These are phyloP conservation scores for Aspergillus eucalypticola DNA, from an alignment of 2,329 filamentous ascomycete species.

Conservation along the genomic window DNA sequence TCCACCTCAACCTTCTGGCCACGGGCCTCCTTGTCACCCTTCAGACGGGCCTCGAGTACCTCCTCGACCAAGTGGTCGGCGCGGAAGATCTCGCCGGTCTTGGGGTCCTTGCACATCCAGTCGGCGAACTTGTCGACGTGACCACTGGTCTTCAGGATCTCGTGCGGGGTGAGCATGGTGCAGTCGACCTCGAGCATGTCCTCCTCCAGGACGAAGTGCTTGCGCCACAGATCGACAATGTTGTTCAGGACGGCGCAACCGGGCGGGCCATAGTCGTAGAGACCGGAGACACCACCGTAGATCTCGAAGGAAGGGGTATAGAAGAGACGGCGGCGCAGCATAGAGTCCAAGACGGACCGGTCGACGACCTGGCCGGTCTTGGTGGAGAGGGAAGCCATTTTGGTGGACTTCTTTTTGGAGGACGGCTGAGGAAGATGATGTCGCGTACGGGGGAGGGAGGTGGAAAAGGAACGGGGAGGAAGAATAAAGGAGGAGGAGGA, in stretches of 20 bases:
- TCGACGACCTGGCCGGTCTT: slow-evolving; percentile 90
- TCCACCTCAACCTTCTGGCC: slow-evolving; percentile 68
- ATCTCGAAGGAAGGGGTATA: slow-evolving; percentile 96
- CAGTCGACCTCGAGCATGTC: slow-evolving; percentile 96
- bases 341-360: slow-evolving; percentile 74
- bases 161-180: slow-evolving; percentile 87
- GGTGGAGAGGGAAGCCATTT: slow-evolving; percentile 68
- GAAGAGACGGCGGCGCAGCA: slow-evolving; percentile 87
- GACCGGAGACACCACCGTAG: slow-evolving; percentile 83
- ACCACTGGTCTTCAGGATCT: slow-evolving; percentile 91
- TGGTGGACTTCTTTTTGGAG: slow-evolving; percentile 37
- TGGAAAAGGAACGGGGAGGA: slow-evolving; percentile 37
- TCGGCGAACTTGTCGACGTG: slow-evolving; percentile 98
- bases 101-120: slow-evolving; percentile 99
- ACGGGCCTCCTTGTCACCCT: slow-evolving; percentile 89
- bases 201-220: slow-evolving; percentile 90
- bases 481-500: slow-evolving; percentile 32
- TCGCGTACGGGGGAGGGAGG: slow-evolving; percentile 30
- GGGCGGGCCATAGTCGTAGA: slow-evolving; percentile 92
- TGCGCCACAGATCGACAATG: slow-evolving; percentile 85
- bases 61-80: slow-evolving; percentile 97
- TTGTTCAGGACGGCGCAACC: slow-evolving; percentile 84
- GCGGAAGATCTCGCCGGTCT: slow-evolving; percentile 93
- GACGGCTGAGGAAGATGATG: slow-evolving; percentile 22
- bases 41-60: slow-evolving; percentile 80